These are phyloP conservation scores for Sporothrix dimorphospora DNA, from an alignment of 2,329 filamentous ascomycete species.

Conservation along the genomic window DNA sequence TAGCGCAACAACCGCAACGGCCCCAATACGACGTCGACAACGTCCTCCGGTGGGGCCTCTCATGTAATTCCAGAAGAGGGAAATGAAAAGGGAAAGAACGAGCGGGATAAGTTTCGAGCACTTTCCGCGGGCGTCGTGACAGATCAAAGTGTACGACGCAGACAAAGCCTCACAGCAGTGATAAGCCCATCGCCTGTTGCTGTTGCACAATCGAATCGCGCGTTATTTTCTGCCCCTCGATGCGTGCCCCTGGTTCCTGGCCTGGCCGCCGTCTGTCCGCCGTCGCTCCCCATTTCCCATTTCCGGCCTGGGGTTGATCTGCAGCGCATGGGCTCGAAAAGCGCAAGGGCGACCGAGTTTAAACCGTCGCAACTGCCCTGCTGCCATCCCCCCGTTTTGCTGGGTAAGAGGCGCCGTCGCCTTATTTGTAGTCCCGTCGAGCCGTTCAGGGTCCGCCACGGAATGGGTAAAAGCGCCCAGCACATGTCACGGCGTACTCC, in stretches of 20 bases:
- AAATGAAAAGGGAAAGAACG: not conserved
- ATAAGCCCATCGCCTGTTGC: not conserved
- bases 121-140: not conserved
- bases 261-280: too few relatives aligned
- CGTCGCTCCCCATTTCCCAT: not conserved
- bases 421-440: not conserved
- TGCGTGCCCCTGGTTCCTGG: slow-evolving; percentile 9
- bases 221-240: not conserved
- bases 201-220: not conserved
- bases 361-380: not conserved
- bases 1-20: not conserved
- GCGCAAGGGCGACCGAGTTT: slow-evolving; percentile 5
- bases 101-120: not conserved
- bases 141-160: not conserved
- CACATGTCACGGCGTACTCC: not conserved
- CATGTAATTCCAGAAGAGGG: slow-evolving; percentile 1
- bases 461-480: not conserved
- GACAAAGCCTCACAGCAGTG: not conserved
- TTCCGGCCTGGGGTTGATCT: not conserved
- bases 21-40: not conserved
- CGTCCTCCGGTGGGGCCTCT: not conserved
- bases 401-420: not conserved
- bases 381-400: too few relatives aligned
- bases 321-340: slow-evolving; percentile 9
- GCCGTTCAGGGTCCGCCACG: not conserved